Evolutionary conservation across 192 early-diverging fungal genomes (phyloP).

Genomic region (Coemansia javaensis): DNA sequence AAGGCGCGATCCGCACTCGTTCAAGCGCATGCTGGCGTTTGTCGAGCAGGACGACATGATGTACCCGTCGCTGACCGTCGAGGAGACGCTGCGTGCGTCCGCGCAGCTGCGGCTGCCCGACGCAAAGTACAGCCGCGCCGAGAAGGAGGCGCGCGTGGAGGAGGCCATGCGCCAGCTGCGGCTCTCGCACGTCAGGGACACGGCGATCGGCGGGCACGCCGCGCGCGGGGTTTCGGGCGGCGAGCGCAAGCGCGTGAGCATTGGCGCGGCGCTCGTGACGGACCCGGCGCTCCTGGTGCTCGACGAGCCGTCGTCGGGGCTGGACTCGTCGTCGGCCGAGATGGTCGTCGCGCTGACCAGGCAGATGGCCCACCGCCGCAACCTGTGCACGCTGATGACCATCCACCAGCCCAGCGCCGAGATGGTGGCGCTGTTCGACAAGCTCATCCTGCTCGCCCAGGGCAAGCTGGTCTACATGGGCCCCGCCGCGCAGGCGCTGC

Average conservation of each 20-base stretch:
- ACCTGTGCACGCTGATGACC: conserved; percentile 72
- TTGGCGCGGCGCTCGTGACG: conserved; percentile 45
- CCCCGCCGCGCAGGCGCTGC: conserved; percentile 18
- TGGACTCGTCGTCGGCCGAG: conserved; percentile 61
- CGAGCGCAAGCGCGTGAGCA: conserved; percentile 51
- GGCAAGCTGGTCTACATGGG: conserved; percentile 63
- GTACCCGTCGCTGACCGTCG: conserved; percentile 58
- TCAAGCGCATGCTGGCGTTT: conserved; percentile 46
- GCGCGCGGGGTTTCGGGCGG: conserved; percentile 51
- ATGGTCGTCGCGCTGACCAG: conserved; percentile 55
- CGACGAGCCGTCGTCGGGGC: conserved; percentile 59
- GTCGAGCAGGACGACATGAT: conserved; percentile 54
- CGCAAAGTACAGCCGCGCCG: conserved; percentile 31
- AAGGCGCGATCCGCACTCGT: conserved; percentile 22
- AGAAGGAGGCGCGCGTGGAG: conserved; percentile 58
- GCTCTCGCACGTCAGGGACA: conserved; percentile 53
- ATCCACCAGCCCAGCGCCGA: conserved; percentile 87
- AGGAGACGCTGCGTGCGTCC: conserved; percentile 68
- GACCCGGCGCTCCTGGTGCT: conserved; percentile 53
- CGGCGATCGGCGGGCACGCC: conserved; percentile 39
- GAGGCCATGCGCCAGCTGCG: conserved; percentile 62
- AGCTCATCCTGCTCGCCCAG: conserved; percentile 62
- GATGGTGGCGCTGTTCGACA: conserved; percentile 73
- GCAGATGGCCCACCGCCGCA: conserved; percentile 52
- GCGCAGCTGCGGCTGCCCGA: conserved; percentile 65